A percentile compares a stretch with the other conserved stretches of the same genome.
These are phyloP conservation scores for Boletus eberwhitei DNA, from an alignment of 768 basidiomycete genomes.

Conservation along the genomic window DNA sequence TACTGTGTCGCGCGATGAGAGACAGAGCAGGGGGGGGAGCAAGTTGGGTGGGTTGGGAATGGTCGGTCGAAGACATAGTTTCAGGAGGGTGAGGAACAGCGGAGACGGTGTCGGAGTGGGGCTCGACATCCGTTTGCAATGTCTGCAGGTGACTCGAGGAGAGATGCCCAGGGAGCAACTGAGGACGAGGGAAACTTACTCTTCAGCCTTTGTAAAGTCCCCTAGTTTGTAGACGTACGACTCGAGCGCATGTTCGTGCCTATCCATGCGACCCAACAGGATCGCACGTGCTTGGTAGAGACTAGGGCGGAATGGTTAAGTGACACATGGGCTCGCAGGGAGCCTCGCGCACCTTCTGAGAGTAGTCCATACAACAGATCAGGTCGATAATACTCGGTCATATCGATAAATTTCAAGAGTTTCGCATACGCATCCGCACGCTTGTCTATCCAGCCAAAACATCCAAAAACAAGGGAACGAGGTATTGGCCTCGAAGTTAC, in stretches of 20 bases:
- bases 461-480: not conserved
- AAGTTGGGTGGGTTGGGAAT: slow-evolving; percentile 50
- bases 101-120: slow-evolving; percentile 49
- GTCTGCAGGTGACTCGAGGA: slow-evolving; percentile 44
- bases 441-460: slow-evolving; percentile 36
- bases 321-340: too few relatives aligned
- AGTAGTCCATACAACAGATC: slow-evolving; percentile 38
- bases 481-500: not conserved
- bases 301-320: slow-evolving; percentile 36
- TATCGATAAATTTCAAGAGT: slow-evolving; percentile 73
- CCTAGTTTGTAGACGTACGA: slow-evolving; percentile 87
- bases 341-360: too few relatives aligned
- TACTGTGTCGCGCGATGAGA: slow-evolving; percentile 83
- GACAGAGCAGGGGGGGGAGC: slow-evolving; percentile 78
- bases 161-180: not conserved
- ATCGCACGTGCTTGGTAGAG: slow-evolving; percentile 91
- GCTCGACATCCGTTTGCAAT: slow-evolving; percentile 82
- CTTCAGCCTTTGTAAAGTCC: slow-evolving; percentile 85
- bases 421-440: slow-evolving; percentile 56
- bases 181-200: slow-evolving; percentile 46
- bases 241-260: slow-evolving; percentile 93
- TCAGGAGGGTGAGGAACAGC: slow-evolving; percentile 82
- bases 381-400: slow-evolving; percentile 63
- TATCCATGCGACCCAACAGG: slow-evolving; percentile 81
- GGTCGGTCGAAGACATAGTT: slow-evolving; percentile 81